These are phyloP conservation scores for Artemisia argyi DNA, from an alignment of 129 eudicot species.

Conservation along the genomic window DNA sequence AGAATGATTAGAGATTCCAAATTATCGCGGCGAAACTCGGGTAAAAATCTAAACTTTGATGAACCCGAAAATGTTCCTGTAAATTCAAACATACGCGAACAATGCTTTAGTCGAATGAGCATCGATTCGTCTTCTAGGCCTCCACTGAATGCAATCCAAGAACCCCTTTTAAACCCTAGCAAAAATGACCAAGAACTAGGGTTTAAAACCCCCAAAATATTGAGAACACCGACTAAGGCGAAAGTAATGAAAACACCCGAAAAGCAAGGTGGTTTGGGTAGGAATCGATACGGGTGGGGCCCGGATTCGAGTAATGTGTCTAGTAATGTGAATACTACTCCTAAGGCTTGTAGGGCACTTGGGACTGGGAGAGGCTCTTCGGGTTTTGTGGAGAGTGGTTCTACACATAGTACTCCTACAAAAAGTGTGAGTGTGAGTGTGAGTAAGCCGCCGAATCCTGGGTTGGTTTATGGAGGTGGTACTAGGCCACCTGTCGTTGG, in stretches of 20 bases:
- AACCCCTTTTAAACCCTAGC: conserved; percentile 36
- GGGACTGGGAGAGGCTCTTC: conserved; percentile 46
- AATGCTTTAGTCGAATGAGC: conserved; percentile 23
- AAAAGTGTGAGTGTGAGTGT: conserved; percentile 66
- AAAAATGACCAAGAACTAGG: conserved; percentile 47
- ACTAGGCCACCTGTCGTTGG: conserved; percentile 47
- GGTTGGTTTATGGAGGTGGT: conserved; percentile 48
- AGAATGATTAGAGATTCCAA: conserved; percentile 70
- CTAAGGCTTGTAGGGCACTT: conserved; percentile 44
- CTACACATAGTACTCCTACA: conserved; percentile 64
- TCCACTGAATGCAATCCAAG: conserved; percentile 56
- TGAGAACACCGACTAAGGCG: conserved; percentile 68
- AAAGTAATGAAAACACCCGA: conserved; percentile 65
- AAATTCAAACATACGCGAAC: conserved; percentile 36
- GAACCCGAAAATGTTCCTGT: conserved; percentile 73
- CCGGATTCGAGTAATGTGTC: conserved; percentile 38
- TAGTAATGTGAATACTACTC: conserved; percentile 37
- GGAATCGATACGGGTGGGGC: conserved; percentile 59
- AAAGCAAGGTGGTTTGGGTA: conserved; percentile 45
- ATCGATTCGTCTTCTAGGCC: conserved; percentile 40
- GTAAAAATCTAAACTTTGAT: conserved; percentile 45
- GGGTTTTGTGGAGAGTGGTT: conserved; percentile 42
- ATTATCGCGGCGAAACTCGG: conserved; percentile 54
- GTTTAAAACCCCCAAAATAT: conserved; percentile 36
- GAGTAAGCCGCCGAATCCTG: conserved; percentile 59